Conservation (phyloP, 805 yeast genomes). For the Zygotorulaspora florentina region DNA sequence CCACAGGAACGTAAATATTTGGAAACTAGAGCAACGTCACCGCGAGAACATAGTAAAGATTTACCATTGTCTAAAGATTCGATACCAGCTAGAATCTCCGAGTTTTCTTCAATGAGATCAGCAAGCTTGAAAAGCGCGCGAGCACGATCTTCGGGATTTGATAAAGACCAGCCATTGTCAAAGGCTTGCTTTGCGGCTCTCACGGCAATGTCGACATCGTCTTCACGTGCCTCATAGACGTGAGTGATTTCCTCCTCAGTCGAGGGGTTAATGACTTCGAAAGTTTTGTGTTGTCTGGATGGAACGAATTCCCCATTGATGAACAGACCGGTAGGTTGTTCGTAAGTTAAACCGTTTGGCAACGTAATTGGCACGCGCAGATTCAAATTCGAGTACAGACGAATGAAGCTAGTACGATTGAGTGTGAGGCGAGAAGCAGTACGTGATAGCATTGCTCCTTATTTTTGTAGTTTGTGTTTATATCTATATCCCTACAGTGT, state of each 20-base stretch:
- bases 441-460: slow-evolving; percentile 7
- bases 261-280: slow-evolving; percentile 61
- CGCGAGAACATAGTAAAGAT: slow-evolving; percentile 64
- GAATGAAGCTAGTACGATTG: slow-evolving; percentile 8
- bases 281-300: slow-evolving; percentile 55
- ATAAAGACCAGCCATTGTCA: slow-evolving; percentile 62
- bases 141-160: slow-evolving; percentile 65
- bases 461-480: background rate
- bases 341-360: slow-evolving; percentile 67
- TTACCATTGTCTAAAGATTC: slow-evolving; percentile 92
- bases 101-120: slow-evolving; percentile 68
- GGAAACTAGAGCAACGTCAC: slow-evolving; percentile 70
- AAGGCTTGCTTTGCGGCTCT: slow-evolving; percentile 79
- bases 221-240: slow-evolving; percentile 63
- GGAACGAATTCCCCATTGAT: slow-evolving; percentile 69
- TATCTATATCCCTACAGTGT: background rate
- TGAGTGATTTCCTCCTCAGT: slow-evolving; percentile 67
- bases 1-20: slow-evolving; percentile 79
- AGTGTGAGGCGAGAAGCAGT: slow-evolving; percentile 1
- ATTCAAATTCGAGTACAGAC: slow-evolving; percentile 37
- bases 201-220: slow-evolving; percentile 80
- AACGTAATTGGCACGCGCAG: slow-evolving; percentile 47
- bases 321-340: slow-evolving; percentile 76
- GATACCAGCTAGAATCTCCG: slow-evolving; percentile 70
- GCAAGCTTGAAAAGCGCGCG: slow-evolving; percentile 65